phyloP scores from a whole-genome alignment of 257 asterid genomes.

The Fraxinus pennsylvanica region DNA sequence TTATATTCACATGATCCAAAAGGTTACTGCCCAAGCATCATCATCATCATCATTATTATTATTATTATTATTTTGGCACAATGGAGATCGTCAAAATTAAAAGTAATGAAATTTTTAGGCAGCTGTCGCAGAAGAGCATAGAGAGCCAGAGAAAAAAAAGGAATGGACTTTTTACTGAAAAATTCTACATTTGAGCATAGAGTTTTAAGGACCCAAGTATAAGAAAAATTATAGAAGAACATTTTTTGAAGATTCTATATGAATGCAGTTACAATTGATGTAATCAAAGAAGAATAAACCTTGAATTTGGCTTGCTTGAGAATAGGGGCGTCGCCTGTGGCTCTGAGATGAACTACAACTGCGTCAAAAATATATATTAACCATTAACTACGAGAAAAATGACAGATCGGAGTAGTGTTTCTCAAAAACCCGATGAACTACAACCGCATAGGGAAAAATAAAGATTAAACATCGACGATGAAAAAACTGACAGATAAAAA shows the following conservation, averaged over 20 bases:
- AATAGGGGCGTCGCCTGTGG: slow-evolving; percentile 96
- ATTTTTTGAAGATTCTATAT: neutral
- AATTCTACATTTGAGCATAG: neutral
- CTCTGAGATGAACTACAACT: slow-evolving; percentile 93
- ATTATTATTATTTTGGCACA: neutral
- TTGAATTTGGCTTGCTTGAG: slow-evolving; percentile 93
- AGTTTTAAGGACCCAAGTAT: neutral
- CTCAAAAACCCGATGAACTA: slow-evolving; percentile 52
- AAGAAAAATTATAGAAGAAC: neutral
- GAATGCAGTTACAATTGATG: neutral
- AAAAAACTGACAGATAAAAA: neutral
- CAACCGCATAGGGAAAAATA: slow-evolving; percentile 47
- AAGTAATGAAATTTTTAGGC: neutral
- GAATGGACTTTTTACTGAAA: neutral
- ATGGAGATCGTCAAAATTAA: neutral
- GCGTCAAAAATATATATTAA: slow-evolving; percentile 20
- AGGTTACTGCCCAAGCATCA: neutral
- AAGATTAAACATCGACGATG: neutral
- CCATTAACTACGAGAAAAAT: neutral
- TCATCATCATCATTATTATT: too few species aligned
- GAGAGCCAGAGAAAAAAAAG: neutral
- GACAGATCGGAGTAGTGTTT: neutral
- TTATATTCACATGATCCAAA: neutral
- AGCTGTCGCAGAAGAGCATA: neutral
- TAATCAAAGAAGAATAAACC: slow-evolving; percentile 37